Base-by-base conservation (phyloP, 306 rosid species). In the Hippophae gyantsensis region DNA sequence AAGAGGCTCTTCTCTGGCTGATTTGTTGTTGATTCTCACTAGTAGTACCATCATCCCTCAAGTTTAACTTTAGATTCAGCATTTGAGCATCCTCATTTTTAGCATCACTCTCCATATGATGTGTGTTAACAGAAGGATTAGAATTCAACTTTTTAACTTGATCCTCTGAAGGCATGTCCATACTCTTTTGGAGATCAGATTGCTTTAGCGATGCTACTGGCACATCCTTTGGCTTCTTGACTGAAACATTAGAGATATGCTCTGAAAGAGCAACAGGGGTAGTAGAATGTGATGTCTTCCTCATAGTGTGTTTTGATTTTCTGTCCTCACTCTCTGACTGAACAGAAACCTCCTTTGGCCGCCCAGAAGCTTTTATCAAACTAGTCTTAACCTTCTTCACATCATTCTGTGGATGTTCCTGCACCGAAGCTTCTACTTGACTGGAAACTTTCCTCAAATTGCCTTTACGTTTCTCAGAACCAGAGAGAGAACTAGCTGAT, bases 1-100 rank as follows among this genome's bases (percentile, higher is more conserved):
- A 56, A 52, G 78, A 73, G 45, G 78, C 78, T 70, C 78, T 67
- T 62, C 78, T 61, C 26, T 61, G 65, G 69, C 64, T 55, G 49
- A 60, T 45, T 52, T 57, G 61, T 46, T 32, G 38, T 18, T 55
- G 66, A 13, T 48, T 43, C 57, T 14, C 54, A 25, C 54, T 60
- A 42, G 50, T 38, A n/a, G 61, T 61, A 49, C 54, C 32, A 54
- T 66, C 61, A 18, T 49, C 68, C 43, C 42, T 52, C 10, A 54
- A 60, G 54, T 42, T 57, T 43, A 57, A 60, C 57, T 54, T 49
- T 50, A 8, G 54, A 66, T 48, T 65, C 52, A 43, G 44, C 49
- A 50, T 67, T 49, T 43, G 60, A 60, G 61, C 32, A 32, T 54
- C 76, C 55, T 66, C 72, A 42, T 14, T 48, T 47, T 44, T 65